Evolutionary conservation across 805 yeast genomes (phyloP).

Genomic region (Wickerhamomyces canadensis): DNA sequence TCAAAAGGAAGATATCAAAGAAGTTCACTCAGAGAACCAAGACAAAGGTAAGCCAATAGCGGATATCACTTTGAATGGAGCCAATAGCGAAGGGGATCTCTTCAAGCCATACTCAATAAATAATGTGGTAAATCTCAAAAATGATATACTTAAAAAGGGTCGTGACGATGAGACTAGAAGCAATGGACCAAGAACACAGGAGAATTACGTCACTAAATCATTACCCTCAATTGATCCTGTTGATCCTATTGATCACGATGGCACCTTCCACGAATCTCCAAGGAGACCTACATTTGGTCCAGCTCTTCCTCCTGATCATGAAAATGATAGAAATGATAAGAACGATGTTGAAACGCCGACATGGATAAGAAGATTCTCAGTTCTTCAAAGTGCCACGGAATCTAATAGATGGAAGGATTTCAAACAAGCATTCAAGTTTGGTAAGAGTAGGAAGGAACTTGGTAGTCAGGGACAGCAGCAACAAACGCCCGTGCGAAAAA

Average conservation of each 20-base stretch:
- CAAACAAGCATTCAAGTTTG: conserved; percentile 23
- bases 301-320: conserved; percentile 2
- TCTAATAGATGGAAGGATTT: conserved; percentile 22
- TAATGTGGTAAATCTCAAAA: conserved; percentile 9
- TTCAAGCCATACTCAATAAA: conserved; percentile 7
- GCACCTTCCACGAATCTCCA: background rate
- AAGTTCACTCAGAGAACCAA: too few relatives aligned
- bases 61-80: background rate
- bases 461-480: conserved; percentile 1
- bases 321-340: background rate
- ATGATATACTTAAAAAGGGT: conserved; percentile 2
- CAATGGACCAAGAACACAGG: conserved; percentile 19
- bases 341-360: conserved; percentile 16
- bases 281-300: background rate
- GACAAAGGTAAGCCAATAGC: background rate
- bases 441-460: conserved; percentile 7
- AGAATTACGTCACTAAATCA: conserved; percentile 6
- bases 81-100: conserved; percentile 14
- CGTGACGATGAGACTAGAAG: conserved; percentile 21
- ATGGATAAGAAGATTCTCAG: conserved; percentile 20
- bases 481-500: conserved; percentile 1
- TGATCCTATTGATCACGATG: background rate
- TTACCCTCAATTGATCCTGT: background rate
- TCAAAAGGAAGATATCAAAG: background rate
- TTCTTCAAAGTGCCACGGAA: conserved; percentile 8